Conservation (phyloP, 75 land plant genomes). For the Chamaecyparis obtusa region DNA sequence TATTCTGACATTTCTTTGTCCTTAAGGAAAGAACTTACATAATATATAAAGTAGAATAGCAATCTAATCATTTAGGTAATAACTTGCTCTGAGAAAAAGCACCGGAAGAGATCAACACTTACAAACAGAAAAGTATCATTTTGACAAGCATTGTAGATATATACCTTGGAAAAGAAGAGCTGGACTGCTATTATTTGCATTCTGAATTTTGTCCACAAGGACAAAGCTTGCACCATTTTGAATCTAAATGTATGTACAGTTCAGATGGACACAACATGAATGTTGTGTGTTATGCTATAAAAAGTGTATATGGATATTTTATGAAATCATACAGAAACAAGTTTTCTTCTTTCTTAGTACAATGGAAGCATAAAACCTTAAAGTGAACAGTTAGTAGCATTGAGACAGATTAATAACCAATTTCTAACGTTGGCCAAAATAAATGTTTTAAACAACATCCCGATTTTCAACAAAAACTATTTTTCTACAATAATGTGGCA, state of each 20-base stretch:
- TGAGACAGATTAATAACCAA: background rate
- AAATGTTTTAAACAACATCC: background rate
- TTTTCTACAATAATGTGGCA: background rate
- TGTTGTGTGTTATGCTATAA: background rate
- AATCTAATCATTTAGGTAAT: background rate
- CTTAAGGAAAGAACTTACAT: background rate
- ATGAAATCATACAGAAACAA: background rate
- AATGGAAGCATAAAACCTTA: background rate
- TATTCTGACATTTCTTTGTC: background rate
- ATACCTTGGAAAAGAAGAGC: slow-evolving; percentile 44
- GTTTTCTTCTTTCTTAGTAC: background rate
- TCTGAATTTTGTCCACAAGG: slow-evolving; percentile 22
- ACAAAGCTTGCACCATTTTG: slow-evolving; percentile 41
- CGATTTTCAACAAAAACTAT: background rate
- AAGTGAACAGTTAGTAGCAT: background rate
- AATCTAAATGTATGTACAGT: slow-evolving; percentile 1
- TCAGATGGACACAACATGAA: background rate
- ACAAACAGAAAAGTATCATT: background rate
- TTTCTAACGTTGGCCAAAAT: background rate
- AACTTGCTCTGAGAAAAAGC: background rate
- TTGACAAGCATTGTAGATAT: slow-evolving; percentile 4
- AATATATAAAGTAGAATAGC: background rate
- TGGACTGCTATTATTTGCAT: slow-evolving; percentile 23
- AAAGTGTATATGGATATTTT: background rate
- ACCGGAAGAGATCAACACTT: background rate